These are phyloP conservation scores for Xylaria hypoxylon DNA, from an alignment of 2,329 filamentous ascomycete species.

Conservation along the genomic window DNA sequence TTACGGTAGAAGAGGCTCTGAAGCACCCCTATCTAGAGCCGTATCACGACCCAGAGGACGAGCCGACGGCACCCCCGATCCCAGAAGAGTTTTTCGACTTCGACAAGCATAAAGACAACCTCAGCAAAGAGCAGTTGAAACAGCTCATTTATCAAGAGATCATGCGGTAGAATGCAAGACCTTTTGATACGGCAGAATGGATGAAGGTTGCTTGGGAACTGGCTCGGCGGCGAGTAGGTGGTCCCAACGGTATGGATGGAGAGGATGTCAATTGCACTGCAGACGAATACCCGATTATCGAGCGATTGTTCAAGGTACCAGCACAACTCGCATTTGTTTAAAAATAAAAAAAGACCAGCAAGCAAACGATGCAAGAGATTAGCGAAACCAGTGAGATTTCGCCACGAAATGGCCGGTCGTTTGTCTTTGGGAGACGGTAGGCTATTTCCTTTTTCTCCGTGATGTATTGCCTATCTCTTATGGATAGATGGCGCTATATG, in stretches of 20 bases:
- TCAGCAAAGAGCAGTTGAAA: constrained; percentile 99
- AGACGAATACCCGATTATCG: constrained; percentile 18
- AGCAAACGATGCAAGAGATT: constrained; percentile 28
- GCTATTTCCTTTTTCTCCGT: neutral
- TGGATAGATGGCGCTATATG: constrained; percentile 20
- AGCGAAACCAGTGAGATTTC: constrained; percentile 18
- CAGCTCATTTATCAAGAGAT: constrained; percentile 98
- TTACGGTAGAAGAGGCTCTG: constrained; percentile 95
- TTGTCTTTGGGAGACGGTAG: constrained; percentile 15
- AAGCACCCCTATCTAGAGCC: constrained; percentile 98
- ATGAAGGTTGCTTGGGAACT: neutral
- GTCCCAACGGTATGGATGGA: neutral
- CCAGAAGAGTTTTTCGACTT: constrained; percentile 99
- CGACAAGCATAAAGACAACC: constrained; percentile 98
- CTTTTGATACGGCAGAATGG: constrained; percentile 19
- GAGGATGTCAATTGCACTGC: constrained; percentile 11
- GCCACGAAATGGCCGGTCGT: constrained; percentile 8
- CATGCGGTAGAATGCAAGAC: constrained; percentile 65
- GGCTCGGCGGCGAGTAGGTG: constrained; percentile 7
- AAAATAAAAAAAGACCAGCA: constrained; percentile 1
- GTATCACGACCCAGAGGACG: constrained; percentile 98
- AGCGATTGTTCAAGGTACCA: constrained; percentile 31
- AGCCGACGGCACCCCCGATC: constrained; percentile 95
- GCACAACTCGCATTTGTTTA: constrained; percentile 30
- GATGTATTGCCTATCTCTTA: constrained; percentile 19